Base-by-base conservation (phyloP, 2,329 filamentous ascomycete genomes). In the Ascochyta clinopodiicola region DNA sequence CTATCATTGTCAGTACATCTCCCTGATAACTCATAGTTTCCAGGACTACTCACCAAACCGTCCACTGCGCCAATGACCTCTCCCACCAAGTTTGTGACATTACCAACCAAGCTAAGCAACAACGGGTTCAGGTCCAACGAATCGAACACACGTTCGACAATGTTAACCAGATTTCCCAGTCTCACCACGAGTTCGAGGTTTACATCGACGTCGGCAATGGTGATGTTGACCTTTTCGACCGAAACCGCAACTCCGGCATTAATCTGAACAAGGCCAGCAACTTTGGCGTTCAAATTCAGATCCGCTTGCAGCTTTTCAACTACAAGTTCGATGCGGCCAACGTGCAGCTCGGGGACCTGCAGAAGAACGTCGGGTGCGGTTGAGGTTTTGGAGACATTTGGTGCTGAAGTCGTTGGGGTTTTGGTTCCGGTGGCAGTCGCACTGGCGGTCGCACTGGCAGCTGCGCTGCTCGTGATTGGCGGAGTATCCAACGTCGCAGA, bases 51-150 rank as follows among this genome's bases (percentile, higher is more conserved):
- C 34, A 67, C 66, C 29, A 87, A 74, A 0, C 84, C 84, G 63
- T 84, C 84, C 1, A 86, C 83, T 0, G 78, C 83, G 22, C 83
- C 84, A 10, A 86, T 78, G 7, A 86, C 82, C 5, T 77, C 75
- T 38, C 81, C 81, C 3, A 85, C 78, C 10, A 86, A 67, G 42
- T 80, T 78, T 0, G 80, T 82, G 2, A 82, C 82, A 45, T 82
- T 80, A 69, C 84, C 81, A 50, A 86, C 74, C 12, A 84, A 68
- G 54, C 80, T 81, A 62, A 87, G 81, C 29, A 87, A 77, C n/a
- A 86, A 75, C 3, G 85, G 85, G 68, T 87, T 87, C 17, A 87
- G 76, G 61, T 87, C 84, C 25, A 87, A 75, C 3, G 82, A 83
- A 25, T 81, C 75, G 49, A 87, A 82, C 1, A 85, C 85, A 24